Conservation (phyloP, 352 stramenopile species). For the Saprolegnia diclina region DNA sequence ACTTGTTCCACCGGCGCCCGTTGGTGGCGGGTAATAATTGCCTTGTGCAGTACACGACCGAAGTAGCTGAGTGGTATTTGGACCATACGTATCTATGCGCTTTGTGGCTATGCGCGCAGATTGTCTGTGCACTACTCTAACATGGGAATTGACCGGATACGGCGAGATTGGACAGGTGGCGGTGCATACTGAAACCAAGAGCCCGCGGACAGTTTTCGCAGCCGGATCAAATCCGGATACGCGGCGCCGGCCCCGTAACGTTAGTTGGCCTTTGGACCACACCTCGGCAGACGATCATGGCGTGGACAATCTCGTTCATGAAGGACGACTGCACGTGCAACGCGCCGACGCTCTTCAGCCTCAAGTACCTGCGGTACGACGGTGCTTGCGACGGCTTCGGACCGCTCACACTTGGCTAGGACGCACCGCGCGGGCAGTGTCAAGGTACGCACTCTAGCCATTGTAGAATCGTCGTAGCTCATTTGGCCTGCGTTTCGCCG, state of each 20-base stretch:
- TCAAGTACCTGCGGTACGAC: conserved; percentile 25
- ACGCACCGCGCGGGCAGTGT: conserved; percentile 22
- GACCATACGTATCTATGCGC: too few species aligned
- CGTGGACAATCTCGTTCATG: conserved; percentile 10
- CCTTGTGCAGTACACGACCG: too few species aligned
- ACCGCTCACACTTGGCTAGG: background rate
- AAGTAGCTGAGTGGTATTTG: too few species aligned
- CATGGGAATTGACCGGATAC: conserved; percentile 11
- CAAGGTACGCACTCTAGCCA: conserved; percentile 10
- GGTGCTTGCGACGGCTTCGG: background rate
- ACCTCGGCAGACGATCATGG: background rate
- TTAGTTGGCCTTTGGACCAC: conserved; percentile 7
- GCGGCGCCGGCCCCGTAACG: background rate
- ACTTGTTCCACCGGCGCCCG: too few species aligned
- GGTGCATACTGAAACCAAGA: background rate
- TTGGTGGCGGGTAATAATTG: too few species aligned
- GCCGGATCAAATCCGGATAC: conserved; percentile 11
- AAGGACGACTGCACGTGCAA: conserved; percentile 24
- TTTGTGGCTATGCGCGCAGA: too few species aligned
- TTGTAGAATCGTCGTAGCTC: background rate
- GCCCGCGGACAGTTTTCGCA: background rate
- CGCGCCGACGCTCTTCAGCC: conserved; percentile 17
- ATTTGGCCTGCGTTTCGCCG: background rate
- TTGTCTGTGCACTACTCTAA: conserved; percentile 4
- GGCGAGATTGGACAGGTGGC: background rate